Base-by-base conservation (phyloP, 139 green algal species). In the Desmodesmus armatus region DNA sequence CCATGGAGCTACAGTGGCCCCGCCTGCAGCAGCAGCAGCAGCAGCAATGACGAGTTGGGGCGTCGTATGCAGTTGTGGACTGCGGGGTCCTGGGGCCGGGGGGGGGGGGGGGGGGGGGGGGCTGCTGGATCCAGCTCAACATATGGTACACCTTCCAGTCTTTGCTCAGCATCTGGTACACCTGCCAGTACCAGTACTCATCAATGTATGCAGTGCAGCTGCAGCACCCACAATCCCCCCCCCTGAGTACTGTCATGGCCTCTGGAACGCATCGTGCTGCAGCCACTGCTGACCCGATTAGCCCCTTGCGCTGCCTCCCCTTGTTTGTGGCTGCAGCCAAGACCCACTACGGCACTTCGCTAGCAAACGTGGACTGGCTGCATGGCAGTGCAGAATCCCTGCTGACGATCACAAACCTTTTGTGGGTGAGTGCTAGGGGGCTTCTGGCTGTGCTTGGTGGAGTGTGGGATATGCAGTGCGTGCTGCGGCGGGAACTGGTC, bases 331-430 rank as follows among this genome's bases (percentile, higher is more conserved):
- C n/a, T 87, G 84, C 94, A 98, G 95, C 96, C 75, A 98, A 99
- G 78, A 85, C 90, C 3, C 81, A 93, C 19, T 98, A 97, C 66
- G 90, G 90, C 58, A 95, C 90, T 0, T 95, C 85, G 0, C 92
- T 99, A 2, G 96, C 97, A 3, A 99, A 99, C 60, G 95, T 99
- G 19, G 97, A 99, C 92, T 98, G 90, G 90, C 92, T 99, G 31
- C 97, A 99, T 86, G 97, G 97, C 21, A 86, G 63, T n/a, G 97
- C 97, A 11, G 97, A 99, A 92, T 96, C 90, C 11, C 83, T 99
- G 65, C 92, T 99, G 37, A 99, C 97, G 3, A 53, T 99, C 37
- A 99, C 97, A 37, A 99, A 99, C 82, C 90, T 99, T 4, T 80
- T 99, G 93, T 95, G 49, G 39, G 85, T 23, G 35, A 58, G 13